A percentile compares a stretch with the other conserved stretches of the same genome.
These are phyloP conservation scores for Cordyceps farinosa DNA, from an alignment of 2,329 filamentous ascomycete genomes.

Conservation along the genomic window DNA sequence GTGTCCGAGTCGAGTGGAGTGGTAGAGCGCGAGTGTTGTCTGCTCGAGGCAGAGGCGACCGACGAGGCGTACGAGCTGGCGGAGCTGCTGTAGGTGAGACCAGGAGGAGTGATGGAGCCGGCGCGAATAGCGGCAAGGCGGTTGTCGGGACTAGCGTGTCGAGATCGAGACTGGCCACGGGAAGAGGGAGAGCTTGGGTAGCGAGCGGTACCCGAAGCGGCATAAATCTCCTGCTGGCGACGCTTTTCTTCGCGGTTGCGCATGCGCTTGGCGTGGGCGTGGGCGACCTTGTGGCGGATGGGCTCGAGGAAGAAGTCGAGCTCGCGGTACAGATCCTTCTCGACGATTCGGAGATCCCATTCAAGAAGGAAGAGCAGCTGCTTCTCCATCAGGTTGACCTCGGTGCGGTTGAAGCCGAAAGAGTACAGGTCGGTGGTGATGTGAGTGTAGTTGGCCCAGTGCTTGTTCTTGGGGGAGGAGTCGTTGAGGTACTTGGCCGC, in stretches of 20 bases:
- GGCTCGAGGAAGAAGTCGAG: slow-evolving; percentile 86
- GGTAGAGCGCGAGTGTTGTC: slow-evolving; percentile 48
- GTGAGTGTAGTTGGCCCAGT: slow-evolving; percentile 92
- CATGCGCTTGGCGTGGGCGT: slow-evolving; percentile 48
- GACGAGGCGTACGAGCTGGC: slow-evolving; percentile 49
- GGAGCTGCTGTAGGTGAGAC: slow-evolving; percentile 47
- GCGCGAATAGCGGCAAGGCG: slow-evolving; percentile 36
- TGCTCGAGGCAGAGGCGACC: slow-evolving; percentile 40
- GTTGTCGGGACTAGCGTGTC: slow-evolving; percentile 39
- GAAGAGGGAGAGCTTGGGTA: slow-evolving; percentile 47
- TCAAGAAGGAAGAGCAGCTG: slow-evolving; percentile 92
- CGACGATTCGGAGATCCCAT: slow-evolving; percentile 85
- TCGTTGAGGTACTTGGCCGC: slow-evolving; percentile 98
- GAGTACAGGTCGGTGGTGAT: slow-evolving; percentile 61
- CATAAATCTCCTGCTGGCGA: slow-evolving; percentile 35
- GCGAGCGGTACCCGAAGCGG: slow-evolving; percentile 27
- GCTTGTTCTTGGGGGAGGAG: slow-evolving; percentile 99
- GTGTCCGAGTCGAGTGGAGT: slow-evolving; percentile 48
- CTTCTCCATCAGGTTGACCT: slow-evolving; percentile 99
- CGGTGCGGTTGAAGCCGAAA: slow-evolving; percentile 90
- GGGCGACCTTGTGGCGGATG: slow-evolving; percentile 61
- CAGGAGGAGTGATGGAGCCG: slow-evolving; percentile 42
- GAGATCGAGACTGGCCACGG: slow-evolving; percentile 41
- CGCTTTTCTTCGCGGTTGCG: slow-evolving; percentile 46
- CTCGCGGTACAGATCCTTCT: slow-evolving; percentile 81